Evolutionary conservation across 202 grass and related monocot genomes (phyloP).

Genomic region (Bolboschoenoplectus hybrid): DNA sequence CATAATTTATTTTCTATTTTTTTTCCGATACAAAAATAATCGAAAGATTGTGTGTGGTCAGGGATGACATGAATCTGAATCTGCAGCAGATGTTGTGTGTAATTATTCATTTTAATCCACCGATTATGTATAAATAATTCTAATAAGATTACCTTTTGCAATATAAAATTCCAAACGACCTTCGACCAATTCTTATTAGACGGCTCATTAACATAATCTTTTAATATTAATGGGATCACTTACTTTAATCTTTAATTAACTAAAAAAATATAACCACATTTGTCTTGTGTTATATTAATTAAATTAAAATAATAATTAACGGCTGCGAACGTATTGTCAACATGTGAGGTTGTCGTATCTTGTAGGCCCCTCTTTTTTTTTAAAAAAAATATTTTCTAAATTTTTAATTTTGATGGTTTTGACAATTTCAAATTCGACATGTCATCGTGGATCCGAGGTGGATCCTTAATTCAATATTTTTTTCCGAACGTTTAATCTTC

Average conservation of each 20-base stretch:
- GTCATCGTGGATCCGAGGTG: constrained; percentile 30
- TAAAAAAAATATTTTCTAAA: neutral
- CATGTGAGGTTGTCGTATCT: neutral
- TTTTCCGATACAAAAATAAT: too few species aligned
- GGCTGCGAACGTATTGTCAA: neutral
- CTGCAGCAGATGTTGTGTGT: neutral
- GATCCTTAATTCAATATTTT: constrained; percentile 17
- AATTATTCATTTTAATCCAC: neutral
- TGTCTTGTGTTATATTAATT: neutral
- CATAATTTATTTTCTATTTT: too few species aligned
- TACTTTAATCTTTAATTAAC: constrained; percentile 5
- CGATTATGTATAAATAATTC: neutral
- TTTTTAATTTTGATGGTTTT: neutral
- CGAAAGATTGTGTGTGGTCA: too few species aligned
- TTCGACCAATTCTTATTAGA: constrained; percentile 1
- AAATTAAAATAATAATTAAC: neutral
- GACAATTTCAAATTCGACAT: neutral
- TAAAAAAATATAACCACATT: neutral
- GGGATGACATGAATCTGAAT: too few species aligned
- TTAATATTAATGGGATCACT: neutral
- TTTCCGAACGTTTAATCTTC: neutral
- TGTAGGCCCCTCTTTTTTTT: neutral
- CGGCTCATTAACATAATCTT: constrained; percentile 16
- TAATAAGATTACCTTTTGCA: neutral
- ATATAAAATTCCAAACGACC: neutral